Percentiles rank a stretch among this genome's conserved stretches.
Evolutionary conservation across 495 filamentous ascomycete species (phyloP).

Genomic region (Penicillium fimorum): DNA sequence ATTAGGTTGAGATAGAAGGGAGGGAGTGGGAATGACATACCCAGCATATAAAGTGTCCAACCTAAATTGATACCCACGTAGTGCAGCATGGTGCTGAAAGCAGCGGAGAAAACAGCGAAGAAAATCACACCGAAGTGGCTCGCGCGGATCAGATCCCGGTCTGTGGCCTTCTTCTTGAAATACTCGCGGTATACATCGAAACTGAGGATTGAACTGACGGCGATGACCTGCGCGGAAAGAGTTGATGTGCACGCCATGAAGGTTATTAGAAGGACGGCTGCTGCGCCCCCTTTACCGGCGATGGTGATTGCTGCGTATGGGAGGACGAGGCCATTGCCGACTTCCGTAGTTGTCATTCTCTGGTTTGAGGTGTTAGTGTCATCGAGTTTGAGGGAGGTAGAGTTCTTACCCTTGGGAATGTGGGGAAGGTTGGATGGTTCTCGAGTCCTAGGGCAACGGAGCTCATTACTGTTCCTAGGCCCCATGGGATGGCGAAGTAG

Average conservation of each 20-base stretch:
- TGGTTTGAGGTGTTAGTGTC: constrained; percentile 7
- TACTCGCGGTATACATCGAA: constrained; percentile 48
- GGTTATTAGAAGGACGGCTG: constrained; percentile 39
- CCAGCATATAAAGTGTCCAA: constrained; percentile 42
- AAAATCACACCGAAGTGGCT: constrained; percentile 47
- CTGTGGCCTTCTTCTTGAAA: constrained; percentile 42
- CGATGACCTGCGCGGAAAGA: constrained; percentile 43
- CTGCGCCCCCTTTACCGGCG: constrained; percentile 44
- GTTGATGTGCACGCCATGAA: constrained; percentile 50
- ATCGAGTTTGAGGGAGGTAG: not conserved
- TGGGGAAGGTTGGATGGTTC: constrained; percentile 42
- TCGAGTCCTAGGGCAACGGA: constrained; percentile 41
- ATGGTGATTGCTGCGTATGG: constrained; percentile 45
- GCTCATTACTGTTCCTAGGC: constrained; percentile 42
- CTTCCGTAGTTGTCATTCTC: constrained; percentile 41
- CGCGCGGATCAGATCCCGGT: constrained; percentile 36
- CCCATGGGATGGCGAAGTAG: constrained; percentile 47
- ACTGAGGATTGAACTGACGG: constrained; percentile 41
- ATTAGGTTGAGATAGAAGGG: not conserved
- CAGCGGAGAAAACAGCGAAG: constrained; percentile 42
- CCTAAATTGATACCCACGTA: constrained; percentile 38
- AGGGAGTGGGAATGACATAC: constrained; percentile 17
- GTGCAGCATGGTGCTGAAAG: constrained; percentile 37
- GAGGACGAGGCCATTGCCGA: constrained; percentile 39
- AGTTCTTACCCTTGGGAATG: constrained; percentile 38